These are phyloP conservation scores for Russula brevipes DNA, from an alignment of 768 basidiomycete species.

Conservation along the genomic window DNA sequence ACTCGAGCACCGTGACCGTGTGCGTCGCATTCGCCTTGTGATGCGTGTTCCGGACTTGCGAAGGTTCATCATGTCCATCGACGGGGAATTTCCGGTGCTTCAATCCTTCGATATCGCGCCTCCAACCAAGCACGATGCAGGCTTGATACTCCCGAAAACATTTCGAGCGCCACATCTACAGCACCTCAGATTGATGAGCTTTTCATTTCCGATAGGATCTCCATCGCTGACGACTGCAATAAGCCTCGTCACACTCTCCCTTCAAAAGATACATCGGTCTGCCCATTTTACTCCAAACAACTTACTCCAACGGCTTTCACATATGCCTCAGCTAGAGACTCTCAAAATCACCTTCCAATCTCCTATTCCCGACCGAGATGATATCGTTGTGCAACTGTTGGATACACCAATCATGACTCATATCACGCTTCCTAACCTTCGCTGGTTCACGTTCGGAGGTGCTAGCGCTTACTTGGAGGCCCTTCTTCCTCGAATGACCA, in stretches of 20 bases:
- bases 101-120: neutral
- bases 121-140: neutral
- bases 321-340: neutral
- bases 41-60: neutral
- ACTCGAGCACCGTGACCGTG: neutral
- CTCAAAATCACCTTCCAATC: neutral
- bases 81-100: neutral
- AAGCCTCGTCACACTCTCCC: neutral
- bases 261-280: neutral
- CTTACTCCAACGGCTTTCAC: neutral
- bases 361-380: neutral
- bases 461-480: neutral
- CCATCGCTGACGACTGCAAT: neutral
- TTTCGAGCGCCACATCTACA: neutral
- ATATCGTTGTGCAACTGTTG: neutral
- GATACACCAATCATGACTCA: neutral
- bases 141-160: neutral
- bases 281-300: neutral
- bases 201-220: neutral
- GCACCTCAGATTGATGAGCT: neutral
- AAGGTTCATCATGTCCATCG: neutral
- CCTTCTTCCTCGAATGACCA: neutral
- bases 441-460: neutral
- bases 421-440: neutral
- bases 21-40: neutral